Base-by-base conservation (phyloP, 805 yeast species). In the Zygosaccharomyces bisporus region DNA sequence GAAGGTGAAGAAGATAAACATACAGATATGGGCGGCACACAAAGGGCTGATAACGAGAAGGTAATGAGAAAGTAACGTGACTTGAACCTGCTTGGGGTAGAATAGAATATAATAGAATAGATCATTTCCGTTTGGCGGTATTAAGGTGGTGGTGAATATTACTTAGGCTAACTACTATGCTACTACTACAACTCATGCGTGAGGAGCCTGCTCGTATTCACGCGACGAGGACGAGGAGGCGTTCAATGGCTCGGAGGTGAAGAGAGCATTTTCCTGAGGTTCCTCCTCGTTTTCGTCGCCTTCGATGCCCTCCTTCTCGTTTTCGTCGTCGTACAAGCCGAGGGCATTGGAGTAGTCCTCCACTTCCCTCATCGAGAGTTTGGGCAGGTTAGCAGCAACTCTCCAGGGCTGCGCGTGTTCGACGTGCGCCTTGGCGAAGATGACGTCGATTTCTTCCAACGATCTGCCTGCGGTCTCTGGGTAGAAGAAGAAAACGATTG, bases 391-490 rank as follows among this genome's bases (percentile, higher is more conserved):
- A 30, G 73, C 70, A 39, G 89, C 89, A 37, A 83, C 82, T 61
- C 77, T 71, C 75, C 73, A 82, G 30, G 83, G 77, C 49, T 72
- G 75, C 51, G 73, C 73, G 40, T 73, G 72, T 47, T 83, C 89
- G 35, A 66, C 72, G 53, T 73, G 65, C n/a, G 65, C 54, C 45
- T 56, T 56, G 32, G 60, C 60, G 35, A 67, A 79, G 45, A 83
- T 80, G 58, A 81, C 79, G 60, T 83, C 90, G 61, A 83, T 76
- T 58, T 82, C 87, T 64, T 83, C 90, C 65, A 84, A 73, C 29
- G 84, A 73, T 62, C 87, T 75, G 41, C 88, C 87, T 25, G 84
- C 79, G 34, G 89, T 83, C 69, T 84, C 91, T 32, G 90, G 91
- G 64, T 81, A 84, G 64, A 74, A 77, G 67, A 81, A 74, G 73